These are phyloP conservation scores for Pyracantha coccinea DNA, from an alignment of 331 rosid species.

Conservation along the genomic window DNA sequence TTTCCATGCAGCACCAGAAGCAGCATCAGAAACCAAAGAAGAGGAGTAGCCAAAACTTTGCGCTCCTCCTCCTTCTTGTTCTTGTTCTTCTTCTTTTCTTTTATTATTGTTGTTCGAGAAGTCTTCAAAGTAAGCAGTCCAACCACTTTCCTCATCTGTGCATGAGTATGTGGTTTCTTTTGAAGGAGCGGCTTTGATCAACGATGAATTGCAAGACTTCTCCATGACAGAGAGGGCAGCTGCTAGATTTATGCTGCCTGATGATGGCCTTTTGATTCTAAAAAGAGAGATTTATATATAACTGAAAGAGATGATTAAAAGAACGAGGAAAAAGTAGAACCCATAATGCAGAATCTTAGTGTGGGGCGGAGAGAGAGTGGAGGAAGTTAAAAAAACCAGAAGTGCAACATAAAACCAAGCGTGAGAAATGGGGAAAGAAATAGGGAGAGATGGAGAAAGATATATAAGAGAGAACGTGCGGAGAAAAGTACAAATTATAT, in stretches of 20 bases:
- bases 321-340: constrained; percentile 4
- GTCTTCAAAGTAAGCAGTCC: constrained; percentile 85
- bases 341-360: constrained; percentile 33
- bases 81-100: constrained; percentile 1
- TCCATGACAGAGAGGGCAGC: constrained; percentile 16
- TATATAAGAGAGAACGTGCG: constrained; percentile 38
- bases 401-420: constrained; percentile 32
- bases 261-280: not conserved
- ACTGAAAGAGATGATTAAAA: constrained; percentile 25
- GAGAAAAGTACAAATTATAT: constrained; percentile 7
- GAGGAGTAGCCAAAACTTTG: constrained; percentile 33
- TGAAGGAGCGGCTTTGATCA: constrained; percentile 16
- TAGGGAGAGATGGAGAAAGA: constrained; percentile 5
- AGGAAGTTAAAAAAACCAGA: constrained; percentile 34
- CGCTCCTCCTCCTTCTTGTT: not conserved
- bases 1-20: constrained; percentile 74
- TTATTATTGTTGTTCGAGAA: constrained; percentile 26
- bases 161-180: constrained; percentile 1
- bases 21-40: constrained; percentile 85
- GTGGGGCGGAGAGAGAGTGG: constrained; percentile 22
- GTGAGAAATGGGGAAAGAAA: not conserved
- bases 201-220: constrained; percentile 30
- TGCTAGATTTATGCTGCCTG: not conserved
- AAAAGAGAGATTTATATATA: constrained; percentile 20
- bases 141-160: constrained; percentile 69